phyloP scores from a whole-genome alignment of 352 stramenopile genomes.

The Phytopythium aichiense region DNA sequence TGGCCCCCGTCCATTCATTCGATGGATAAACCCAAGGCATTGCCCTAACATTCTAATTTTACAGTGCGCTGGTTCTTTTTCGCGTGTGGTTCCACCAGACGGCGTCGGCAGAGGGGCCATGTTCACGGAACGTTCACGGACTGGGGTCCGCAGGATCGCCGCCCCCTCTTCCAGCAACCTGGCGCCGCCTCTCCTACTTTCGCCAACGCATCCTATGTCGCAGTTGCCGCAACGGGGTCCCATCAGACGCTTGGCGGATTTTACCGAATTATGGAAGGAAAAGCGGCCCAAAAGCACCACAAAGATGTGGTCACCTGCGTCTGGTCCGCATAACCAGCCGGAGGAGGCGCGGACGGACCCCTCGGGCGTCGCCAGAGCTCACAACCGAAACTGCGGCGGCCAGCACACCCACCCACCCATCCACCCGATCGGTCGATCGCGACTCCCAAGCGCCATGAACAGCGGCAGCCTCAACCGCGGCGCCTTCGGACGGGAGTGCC shows the following conservation, averaged over 20 bases:
- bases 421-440: too few relatives aligned
- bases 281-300: not conserved
- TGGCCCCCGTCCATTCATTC: too few relatives aligned
- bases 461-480: too few relatives aligned
- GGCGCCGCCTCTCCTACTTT: not conserved
- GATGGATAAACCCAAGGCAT: too few relatives aligned
- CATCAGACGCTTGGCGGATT: conserved; percentile 4
- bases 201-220: not conserved
- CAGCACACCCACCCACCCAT: not conserved
- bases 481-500: not conserved
- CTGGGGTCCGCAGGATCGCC: not conserved
- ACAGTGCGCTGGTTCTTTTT: too few relatives aligned
- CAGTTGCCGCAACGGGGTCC: not conserved
- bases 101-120: not conserved
- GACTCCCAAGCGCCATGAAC: too few relatives aligned
- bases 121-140: not conserved
- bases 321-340: not conserved
- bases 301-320: not conserved
- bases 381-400: not conserved
- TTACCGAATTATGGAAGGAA: conserved; percentile 1
- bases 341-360: not conserved
- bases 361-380: not conserved
- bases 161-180: not conserved
- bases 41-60: too few relatives aligned
- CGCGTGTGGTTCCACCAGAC: too few relatives aligned